phyloP scores from a whole-genome alignment of 306 rosid genomes.

The Inga leiocalycina region DNA sequence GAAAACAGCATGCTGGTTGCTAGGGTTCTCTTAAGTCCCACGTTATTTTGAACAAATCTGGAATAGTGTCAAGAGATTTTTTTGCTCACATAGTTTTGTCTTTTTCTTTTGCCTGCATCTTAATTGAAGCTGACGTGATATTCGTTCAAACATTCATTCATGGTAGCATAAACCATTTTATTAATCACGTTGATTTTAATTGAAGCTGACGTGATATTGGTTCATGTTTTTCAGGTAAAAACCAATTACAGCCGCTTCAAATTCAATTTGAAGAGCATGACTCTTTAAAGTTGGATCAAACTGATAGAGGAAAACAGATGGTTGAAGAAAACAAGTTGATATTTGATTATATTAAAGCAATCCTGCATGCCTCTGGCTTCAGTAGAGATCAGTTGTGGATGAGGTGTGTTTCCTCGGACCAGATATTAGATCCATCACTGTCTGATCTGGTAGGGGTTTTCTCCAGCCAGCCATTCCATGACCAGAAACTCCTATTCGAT shows the following conservation, averaged over 20 bases:
- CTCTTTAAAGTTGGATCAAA: conserved; percentile 47
- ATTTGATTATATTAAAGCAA: conserved; percentile 60
- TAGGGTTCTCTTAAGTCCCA: background rate
- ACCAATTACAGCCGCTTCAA: conserved; percentile 50
- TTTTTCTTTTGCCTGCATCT: background rate
- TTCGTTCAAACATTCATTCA: background rate
- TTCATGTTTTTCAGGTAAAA: conserved; percentile 57
- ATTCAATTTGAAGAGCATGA: conserved; percentile 73
- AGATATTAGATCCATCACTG: conserved; percentile 65
- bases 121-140: no score
- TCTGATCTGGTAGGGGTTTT: conserved; percentile 56
- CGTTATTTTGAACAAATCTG: background rate
- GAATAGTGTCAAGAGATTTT: background rate
- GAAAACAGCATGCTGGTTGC: background rate
- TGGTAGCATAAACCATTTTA: conserved; percentile 11
- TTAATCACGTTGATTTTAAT: conserved; percentile 17
- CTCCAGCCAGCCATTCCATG: conserved; percentile 60
- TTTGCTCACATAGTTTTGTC: background rate
- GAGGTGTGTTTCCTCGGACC: conserved; percentile 72
- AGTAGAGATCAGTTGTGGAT: conserved; percentile 60
- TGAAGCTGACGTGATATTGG: conserved; percentile 25
- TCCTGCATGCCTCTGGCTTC: conserved; percentile 69
- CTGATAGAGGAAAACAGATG: conserved; percentile 41
- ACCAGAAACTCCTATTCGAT: conserved; percentile 70
- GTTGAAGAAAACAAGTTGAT: conserved; percentile 56